Conservation (phyloP, 768 basidiomycete species). For the Phanerochaete sordida region DNA sequence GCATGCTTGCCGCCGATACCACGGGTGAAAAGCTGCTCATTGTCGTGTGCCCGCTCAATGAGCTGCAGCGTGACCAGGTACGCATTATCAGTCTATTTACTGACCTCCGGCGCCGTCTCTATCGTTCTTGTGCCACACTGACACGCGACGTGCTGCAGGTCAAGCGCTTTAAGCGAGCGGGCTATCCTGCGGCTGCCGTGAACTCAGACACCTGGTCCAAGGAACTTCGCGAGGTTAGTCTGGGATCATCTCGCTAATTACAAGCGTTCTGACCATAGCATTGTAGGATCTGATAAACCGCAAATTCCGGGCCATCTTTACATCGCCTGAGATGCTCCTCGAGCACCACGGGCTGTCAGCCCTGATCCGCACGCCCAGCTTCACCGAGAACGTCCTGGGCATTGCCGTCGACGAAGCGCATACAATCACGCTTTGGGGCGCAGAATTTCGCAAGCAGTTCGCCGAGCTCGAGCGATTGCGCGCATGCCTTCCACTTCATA, state of each 20-base stretch:
- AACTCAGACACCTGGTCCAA: conserved; percentile 33
- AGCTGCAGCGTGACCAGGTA: conserved; percentile 22
- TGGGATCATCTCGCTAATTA: conserved; percentile 24
- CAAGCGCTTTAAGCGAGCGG: conserved; percentile 26
- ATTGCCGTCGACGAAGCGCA: conserved; percentile 38
- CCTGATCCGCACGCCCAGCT: conserved; percentile 13
- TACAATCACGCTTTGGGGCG: conserved; percentile 32
- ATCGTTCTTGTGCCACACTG: not conserved
- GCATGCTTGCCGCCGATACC: conserved; percentile 14
- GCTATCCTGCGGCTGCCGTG: conserved; percentile 29
- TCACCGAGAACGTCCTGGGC: conserved; percentile 17
- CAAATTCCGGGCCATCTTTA: conserved; percentile 16
- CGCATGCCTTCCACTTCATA: conserved; percentile 26
- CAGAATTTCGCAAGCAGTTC: conserved; percentile 32
- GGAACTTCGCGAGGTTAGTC: conserved; percentile 27
- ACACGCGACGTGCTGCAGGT: conserved; percentile 8
- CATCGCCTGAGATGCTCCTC: conserved; percentile 24
- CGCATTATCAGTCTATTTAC: not conserved
- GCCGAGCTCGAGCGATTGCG: conserved; percentile 26
- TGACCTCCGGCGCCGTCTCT: not conserved
- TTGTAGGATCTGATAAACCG: conserved; percentile 17
- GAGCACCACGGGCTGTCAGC: conserved; percentile 11
- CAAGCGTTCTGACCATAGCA: not conserved
- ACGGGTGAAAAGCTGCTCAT: conserved; percentile 9
- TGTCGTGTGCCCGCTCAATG: conserved; percentile 20